Conservation (phyloP, 2,329 filamentous ascomycete species). For the Claviceps africana region DNA sequence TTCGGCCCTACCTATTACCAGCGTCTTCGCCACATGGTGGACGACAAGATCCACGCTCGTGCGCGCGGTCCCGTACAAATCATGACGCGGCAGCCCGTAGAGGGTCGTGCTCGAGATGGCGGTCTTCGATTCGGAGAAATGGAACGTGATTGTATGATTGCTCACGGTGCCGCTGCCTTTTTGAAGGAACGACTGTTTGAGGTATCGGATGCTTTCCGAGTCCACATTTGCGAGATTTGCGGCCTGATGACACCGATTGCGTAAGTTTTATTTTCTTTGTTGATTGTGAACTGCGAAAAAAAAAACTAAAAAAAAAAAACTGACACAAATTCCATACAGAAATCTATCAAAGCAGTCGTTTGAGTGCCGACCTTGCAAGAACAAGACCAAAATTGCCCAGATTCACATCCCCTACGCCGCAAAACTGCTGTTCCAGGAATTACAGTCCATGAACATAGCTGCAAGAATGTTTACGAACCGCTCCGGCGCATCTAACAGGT, state of each 20-base stretch:
- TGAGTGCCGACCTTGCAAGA: conserved; percentile 94
- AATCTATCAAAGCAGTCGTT: conserved; percentile 93
- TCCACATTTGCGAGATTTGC: conserved; percentile 97
- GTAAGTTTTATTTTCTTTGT: conserved; percentile 43
- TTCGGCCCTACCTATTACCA: conserved; percentile 98
- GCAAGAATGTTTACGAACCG: conserved; percentile 90
- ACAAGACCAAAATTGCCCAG: conserved; percentile 97
- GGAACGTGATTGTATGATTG: conserved; percentile 99
- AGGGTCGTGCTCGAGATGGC: conserved; percentile 95
- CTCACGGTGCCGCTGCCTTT: conserved; percentile 94
- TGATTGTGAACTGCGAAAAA: not conserved
- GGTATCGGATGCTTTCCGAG: conserved; percentile 93
- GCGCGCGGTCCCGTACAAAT: conserved; percentile 94
- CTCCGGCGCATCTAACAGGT: conserved; percentile 60
- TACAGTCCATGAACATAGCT: conserved; percentile 97
- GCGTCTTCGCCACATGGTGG: conserved; percentile 96
- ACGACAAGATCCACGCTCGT: conserved; percentile 99
- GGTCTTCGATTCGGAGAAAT: conserved; percentile 99
- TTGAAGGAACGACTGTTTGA: conserved; percentile 95
- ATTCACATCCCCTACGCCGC: conserved; percentile 96
- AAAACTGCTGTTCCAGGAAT: conserved; percentile 95
- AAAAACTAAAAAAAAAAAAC: conserved; percentile 8
- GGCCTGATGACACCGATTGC: conserved; percentile 98
- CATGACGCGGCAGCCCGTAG: conserved; percentile 89
- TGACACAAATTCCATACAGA: conserved; percentile 32